phyloP scores from a whole-genome alignment of 108 stramenopile genomes.

The Epipyxis sp. region DNA sequence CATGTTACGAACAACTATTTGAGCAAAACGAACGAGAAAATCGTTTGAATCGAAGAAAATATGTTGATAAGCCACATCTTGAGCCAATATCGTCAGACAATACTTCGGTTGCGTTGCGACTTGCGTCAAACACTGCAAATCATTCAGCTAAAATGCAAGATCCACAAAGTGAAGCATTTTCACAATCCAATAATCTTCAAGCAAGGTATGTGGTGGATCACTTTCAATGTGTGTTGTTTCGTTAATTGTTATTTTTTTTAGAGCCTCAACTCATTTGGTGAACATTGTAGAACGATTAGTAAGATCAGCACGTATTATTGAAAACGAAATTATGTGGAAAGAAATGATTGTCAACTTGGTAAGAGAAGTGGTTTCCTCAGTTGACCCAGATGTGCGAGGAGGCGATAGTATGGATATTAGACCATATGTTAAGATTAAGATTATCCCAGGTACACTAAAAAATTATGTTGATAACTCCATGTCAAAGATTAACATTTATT shows the following conservation, averaged over 20 bases:
- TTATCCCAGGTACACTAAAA: slow-evolving; percentile 59
- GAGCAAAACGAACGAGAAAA: not conserved
- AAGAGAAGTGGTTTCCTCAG: slow-evolving; percentile 62
- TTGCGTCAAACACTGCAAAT: too few relatives aligned
- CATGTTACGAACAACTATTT: slow-evolving; percentile 27
- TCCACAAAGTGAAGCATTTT: too few relatives aligned
- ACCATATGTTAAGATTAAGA: slow-evolving; percentile 66
- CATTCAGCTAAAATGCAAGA: too few relatives aligned
- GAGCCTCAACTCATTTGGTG: slow-evolving; percentile 15
- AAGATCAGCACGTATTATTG: not conserved
- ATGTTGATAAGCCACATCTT: not conserved
- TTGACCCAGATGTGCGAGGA: slow-evolving; percentile 77
- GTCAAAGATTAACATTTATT: too few relatives aligned
- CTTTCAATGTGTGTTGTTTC: too few relatives aligned
- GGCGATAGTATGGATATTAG: slow-evolving; percentile 79
- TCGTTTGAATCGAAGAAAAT: not conserved
- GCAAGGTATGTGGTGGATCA: too few relatives aligned
- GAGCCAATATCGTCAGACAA: too few relatives aligned
- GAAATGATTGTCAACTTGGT: slow-evolving; percentile 28
- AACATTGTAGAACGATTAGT: slow-evolving; percentile 12
- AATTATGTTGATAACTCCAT: too few relatives aligned
- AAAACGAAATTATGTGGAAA: not conserved
- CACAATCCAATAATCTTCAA: too few relatives aligned
- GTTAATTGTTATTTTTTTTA: not conserved
- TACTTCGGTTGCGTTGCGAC: too few relatives aligned